These are phyloP conservation scores for Pelargonium nanum DNA, from an alignment of 345 rosid genomes.

Conservation along the genomic window DNA sequence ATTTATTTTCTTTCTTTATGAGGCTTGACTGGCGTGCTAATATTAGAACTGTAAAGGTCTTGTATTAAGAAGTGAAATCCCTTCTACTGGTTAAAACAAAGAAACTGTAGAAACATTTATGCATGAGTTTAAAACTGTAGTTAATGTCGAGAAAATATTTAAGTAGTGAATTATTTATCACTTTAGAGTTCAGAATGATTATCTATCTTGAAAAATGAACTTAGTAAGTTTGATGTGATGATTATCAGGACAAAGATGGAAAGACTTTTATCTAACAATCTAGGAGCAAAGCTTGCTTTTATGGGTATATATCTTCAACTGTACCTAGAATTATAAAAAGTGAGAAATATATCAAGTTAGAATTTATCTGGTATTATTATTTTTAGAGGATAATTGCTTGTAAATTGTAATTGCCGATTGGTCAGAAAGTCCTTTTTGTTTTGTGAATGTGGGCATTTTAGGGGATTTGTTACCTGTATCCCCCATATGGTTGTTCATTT, in stretches of 20 bases:
- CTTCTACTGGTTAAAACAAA: background rate
- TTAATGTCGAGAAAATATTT: background rate
- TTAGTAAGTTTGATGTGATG: background rate
- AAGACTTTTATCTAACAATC: background rate
- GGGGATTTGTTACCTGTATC: background rate
- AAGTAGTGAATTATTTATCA: background rate
- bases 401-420: background rate
- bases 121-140: background rate
- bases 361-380: too few relatives aligned
- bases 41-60: background rate
- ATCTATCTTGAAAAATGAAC: background rate
- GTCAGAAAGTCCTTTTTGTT: background rate
- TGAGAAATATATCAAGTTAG: background rate
- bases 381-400: background rate
- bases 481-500: constrained; percentile 9
- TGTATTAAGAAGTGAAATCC: background rate
- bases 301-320: background rate
- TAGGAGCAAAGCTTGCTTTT: background rate
- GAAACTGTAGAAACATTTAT: background rate
- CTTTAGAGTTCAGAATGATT: too few relatives aligned
- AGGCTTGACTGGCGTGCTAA: background rate
- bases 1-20: constrained; percentile 2
- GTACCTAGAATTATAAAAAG: background rate
- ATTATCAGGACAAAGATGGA: background rate
- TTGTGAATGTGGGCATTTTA: background rate